Evolutionary conservation across 768 basidiomycete genomes (phyloP).

Genomic region (Auricularia cornea): DNA sequence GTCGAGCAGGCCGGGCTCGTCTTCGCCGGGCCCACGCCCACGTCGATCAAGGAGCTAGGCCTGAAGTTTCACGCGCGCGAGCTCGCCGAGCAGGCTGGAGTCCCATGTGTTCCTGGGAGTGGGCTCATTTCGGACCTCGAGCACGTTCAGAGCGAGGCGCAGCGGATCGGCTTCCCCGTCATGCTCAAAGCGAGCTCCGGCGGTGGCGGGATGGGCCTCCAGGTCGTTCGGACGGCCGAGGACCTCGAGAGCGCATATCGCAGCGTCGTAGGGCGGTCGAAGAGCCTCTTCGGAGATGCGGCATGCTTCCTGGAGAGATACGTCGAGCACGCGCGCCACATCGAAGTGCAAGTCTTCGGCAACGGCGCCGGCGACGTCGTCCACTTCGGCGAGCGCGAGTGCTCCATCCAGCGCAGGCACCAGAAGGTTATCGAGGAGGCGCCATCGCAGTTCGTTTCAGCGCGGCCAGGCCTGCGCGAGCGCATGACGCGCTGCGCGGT

Average conservation of each 20-base stretch:
- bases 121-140: conserved; percentile 35
- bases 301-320: conserved; percentile 57
- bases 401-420: conserved; percentile 58
- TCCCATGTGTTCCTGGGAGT: conserved; percentile 52
- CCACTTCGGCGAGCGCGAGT: conserved; percentile 64
- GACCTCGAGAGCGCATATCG: conserved; percentile 91
- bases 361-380: conserved; percentile 50
- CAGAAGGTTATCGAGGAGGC: conserved; percentile 70
- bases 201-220: conserved; percentile 64
- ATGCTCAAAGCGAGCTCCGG: conserved; percentile 63
- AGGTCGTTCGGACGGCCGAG: conserved; percentile 81
- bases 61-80: conserved; percentile 51
- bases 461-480: conserved; percentile 35
- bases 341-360: conserved; percentile 67
- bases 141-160: conserved; percentile 33
- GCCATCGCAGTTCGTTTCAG: conserved; percentile 48
- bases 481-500: conserved; percentile 46
- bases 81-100: conserved; percentile 37
- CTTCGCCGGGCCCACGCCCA: conserved; percentile 49
- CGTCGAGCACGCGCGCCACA: conserved; percentile 45
- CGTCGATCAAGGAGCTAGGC: conserved; percentile 47
- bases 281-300: conserved; percentile 34
- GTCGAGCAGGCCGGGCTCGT: conserved; percentile 41
- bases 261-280: conserved; percentile 75
- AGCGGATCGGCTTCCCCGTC: conserved; percentile 46